These are phyloP conservation scores for Puccinellia tenuiflora DNA, from an alignment of 176 grass and related monocot genomes.

Conservation along the genomic window DNA sequence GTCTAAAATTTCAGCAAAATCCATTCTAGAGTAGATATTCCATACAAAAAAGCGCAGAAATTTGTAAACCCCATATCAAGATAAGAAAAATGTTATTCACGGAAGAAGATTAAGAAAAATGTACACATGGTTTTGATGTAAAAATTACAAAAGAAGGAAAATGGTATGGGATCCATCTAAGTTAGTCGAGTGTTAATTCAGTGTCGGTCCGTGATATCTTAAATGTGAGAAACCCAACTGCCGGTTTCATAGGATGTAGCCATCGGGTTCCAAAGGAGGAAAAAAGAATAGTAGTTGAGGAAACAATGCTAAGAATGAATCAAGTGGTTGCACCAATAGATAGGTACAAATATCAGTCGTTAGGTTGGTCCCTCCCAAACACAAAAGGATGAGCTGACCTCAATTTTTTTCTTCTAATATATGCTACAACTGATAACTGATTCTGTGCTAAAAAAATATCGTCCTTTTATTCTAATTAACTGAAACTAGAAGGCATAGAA, in stretches of 20 bases:
- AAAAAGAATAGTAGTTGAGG: slow-evolving; percentile 22
- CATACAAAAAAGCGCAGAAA: neutral
- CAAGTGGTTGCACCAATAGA: slow-evolving; percentile 22
- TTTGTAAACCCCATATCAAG: neutral
- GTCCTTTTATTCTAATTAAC: neutral
- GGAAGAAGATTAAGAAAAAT: neutral
- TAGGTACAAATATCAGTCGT: slow-evolving; percentile 9
- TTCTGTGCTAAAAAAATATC: neutral
- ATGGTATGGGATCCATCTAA: neutral
- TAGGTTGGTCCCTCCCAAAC: neutral
- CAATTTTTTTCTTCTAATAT: neutral
- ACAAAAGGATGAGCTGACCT: neutral
- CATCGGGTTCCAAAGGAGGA: neutral
- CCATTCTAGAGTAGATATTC: too few species aligned
- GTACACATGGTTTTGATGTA: slow-evolving; percentile 5
- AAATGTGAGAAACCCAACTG: neutral
- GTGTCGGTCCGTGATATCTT: neutral
- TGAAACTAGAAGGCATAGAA: neutral
- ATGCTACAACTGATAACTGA: neutral
- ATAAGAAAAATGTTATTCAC: neutral
- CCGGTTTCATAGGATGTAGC: neutral
- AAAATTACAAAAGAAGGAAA: slow-evolving; percentile 15
- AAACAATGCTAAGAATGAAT: slow-evolving; percentile 15
- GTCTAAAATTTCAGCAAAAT: too few species aligned
- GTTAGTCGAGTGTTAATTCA: neutral